Conservation (phyloP, 257 asterid genomes). For the Leptodermis oblonga region DNA sequence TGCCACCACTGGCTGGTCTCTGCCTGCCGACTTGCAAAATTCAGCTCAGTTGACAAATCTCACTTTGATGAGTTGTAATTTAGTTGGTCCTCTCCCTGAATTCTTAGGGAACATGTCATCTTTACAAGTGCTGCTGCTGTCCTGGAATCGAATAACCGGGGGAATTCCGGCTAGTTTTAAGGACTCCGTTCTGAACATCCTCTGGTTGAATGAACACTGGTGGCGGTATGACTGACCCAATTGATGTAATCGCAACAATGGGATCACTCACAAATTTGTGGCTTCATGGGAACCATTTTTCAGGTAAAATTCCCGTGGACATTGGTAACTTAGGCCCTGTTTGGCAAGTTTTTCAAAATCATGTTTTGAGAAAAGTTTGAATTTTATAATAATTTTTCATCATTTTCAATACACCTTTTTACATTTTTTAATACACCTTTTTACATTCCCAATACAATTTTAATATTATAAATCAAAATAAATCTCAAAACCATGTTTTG, state of each 20-base stretch:
- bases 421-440: too few species aligned
- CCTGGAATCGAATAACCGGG: slow-evolving; percentile 52
- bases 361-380: too few species aligned
- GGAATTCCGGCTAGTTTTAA: slow-evolving; percentile 62
- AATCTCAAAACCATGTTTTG: too few species aligned
- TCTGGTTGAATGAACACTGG: slow-evolving; percentile 73
- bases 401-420: too few species aligned
- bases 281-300: slow-evolving; percentile 81
- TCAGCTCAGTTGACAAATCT: slow-evolving; percentile 72
- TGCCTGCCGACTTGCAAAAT: slow-evolving; percentile 54
- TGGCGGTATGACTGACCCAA: slow-evolving; percentile 64
- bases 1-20: slow-evolving; percentile 63
- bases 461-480: too few species aligned
- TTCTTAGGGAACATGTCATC: slow-evolving; percentile 72
- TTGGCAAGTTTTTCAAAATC: too few species aligned
- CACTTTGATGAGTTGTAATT: slow-evolving; percentile 48
- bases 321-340: slow-evolving; percentile 57
- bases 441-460: too few species aligned
- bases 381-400: too few species aligned
- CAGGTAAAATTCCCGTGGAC: slow-evolving; percentile 66
- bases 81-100: slow-evolving; percentile 72
- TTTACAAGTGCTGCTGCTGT: slow-evolving; percentile 56
- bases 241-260: slow-evolving; percentile 54
- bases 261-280: slow-evolving; percentile 63
- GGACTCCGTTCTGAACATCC: slow-evolving; percentile 41